phyloP scores from a whole-genome alignment of 768 basidiomycete species.

The Multifurca ochricompacta region DNA sequence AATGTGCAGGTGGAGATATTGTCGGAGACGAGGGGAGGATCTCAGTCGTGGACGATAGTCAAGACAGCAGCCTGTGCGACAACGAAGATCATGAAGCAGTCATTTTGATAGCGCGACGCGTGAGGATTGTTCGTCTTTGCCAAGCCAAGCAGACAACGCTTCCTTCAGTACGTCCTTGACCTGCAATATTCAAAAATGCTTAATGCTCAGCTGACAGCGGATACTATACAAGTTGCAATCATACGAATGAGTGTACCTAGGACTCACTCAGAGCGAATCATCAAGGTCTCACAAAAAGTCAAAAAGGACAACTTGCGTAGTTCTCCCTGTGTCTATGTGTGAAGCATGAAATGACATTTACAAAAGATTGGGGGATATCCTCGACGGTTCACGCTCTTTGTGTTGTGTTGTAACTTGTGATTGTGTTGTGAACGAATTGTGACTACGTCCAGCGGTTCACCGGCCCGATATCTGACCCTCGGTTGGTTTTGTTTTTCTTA shows the following conservation, averaged over 20 bases:
- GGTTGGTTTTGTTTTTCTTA: neutral
- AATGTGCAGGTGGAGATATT: neutral
- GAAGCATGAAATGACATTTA: too few species aligned
- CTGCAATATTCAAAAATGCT: neutral
- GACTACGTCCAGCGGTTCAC: neutral
- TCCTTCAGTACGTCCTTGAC: neutral
- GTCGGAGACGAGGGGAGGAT: neutral
- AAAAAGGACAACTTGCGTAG: too few species aligned
- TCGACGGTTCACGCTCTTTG: too few species aligned
- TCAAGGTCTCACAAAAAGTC: too few species aligned
- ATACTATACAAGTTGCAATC: neutral
- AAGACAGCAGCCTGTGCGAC: neutral
- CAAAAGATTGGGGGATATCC: too few species aligned
- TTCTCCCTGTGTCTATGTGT: too few species aligned
- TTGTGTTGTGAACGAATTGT: too few species aligned
- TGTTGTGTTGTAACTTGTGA: too few species aligned
- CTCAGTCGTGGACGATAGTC: neutral
- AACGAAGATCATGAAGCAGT: slow-evolving; percentile 9
- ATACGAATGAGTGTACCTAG: too few species aligned
- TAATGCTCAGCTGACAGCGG: neutral
- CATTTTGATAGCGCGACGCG: slow-evolving; percentile 3
- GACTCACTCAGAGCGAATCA: too few species aligned
- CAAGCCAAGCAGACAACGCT: slow-evolving; percentile 3
- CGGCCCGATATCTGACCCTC: neutral
- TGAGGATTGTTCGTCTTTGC: slow-evolving; percentile 2